These are phyloP conservation scores for Novymonas esmeraldas DNA, from an alignment of 208 protist species.

Conservation along the genomic window DNA sequence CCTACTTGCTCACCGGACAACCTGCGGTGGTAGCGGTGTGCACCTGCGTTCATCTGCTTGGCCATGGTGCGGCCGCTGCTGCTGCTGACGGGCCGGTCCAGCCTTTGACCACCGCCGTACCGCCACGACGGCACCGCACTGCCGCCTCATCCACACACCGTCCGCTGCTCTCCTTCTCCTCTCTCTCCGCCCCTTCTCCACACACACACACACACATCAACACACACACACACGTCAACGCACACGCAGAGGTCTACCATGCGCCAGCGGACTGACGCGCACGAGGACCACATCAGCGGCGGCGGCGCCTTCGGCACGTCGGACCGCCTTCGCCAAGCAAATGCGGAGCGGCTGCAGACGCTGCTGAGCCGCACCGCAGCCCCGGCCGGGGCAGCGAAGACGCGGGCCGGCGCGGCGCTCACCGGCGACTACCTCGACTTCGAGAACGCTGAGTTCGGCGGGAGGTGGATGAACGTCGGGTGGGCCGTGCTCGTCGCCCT, in stretches of 20 bases:
- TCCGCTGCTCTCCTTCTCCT: background rate
- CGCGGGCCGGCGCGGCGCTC: background rate
- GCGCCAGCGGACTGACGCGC: slow-evolving; percentile 15
- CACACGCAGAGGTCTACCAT: slow-evolving; percentile 3
- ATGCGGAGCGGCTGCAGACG: slow-evolving; percentile 27
- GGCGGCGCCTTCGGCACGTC: slow-evolving; percentile 22
- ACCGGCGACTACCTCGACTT: slow-evolving; percentile 50
- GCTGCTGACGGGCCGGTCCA: too few species aligned
- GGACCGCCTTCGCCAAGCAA: slow-evolving; percentile 17
- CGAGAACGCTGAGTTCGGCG: slow-evolving; percentile 29
- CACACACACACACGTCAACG: background rate
- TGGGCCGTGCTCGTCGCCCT: slow-evolving; percentile 20
- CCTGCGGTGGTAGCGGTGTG: background rate
- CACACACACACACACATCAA: background rate
- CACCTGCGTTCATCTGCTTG: too few species aligned
- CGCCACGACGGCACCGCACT: background rate
- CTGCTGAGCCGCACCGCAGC: slow-evolving; percentile 15
- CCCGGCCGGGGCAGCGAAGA: slow-evolving; percentile 14
- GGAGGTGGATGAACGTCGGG: slow-evolving; percentile 32
- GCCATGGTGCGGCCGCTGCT: too few species aligned
- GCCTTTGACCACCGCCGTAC: too few species aligned
- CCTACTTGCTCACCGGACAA: background rate
- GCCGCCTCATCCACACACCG: background rate
- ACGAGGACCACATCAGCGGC: slow-evolving; percentile 4
- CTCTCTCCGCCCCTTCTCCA: slow-evolving; percentile 1